Evolutionary conservation across 305 asterid species (phyloP).

Genomic region (Stenogyne calaminthoides): DNA sequence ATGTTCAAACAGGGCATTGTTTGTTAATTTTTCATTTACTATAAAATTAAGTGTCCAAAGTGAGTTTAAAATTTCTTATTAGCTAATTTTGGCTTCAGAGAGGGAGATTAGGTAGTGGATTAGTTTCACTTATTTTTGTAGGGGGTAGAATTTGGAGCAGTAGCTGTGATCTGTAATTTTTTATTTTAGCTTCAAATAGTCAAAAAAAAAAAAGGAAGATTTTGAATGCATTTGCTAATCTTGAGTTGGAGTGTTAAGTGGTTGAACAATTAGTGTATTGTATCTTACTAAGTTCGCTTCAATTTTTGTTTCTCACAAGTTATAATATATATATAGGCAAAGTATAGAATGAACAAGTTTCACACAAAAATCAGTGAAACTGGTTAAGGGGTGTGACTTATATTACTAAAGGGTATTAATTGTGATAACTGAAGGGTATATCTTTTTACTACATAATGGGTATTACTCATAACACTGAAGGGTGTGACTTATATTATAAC

Average conservation of each 20-base stretch:
- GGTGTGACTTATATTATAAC: too few species aligned
- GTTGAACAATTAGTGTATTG: not conserved
- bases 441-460: too few species aligned
- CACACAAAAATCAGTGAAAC: too few species aligned
- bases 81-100: not conserved
- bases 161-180: not conserved
- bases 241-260: not conserved
- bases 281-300: not conserved
- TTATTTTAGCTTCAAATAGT: not conserved
- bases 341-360: too few species aligned
- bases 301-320: not conserved
- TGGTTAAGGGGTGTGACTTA: too few species aligned
- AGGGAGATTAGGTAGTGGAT: not conserved
- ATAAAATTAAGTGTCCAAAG: slow-evolving; percentile 1
- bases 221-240: not conserved
- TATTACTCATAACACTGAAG: too few species aligned
- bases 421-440: too few species aligned
- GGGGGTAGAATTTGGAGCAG: not conserved
- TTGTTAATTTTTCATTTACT: not conserved
- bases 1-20: not conserved
- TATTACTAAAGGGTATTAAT: too few species aligned
- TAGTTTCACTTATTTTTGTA: not conserved
- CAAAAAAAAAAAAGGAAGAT: not conserved
- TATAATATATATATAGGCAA: too few species aligned
- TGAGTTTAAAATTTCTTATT: not conserved